phyloP scores from a whole-genome alignment of 805 yeast species.

The Hermanozyma aechmeae region DNA sequence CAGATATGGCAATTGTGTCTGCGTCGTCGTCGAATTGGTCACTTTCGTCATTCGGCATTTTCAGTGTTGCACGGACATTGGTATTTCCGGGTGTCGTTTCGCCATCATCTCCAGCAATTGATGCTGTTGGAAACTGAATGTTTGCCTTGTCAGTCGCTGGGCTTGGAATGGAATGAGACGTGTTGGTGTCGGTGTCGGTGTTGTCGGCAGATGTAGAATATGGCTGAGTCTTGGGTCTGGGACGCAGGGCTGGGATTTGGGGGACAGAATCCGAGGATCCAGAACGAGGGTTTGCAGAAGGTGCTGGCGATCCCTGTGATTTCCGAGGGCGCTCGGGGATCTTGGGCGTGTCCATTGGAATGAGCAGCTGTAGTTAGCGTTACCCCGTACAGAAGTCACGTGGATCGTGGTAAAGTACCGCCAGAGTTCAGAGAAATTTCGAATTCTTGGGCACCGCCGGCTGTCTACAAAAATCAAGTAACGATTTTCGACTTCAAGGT shows the following conservation, averaged over 20 bases:
- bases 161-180: background rate
- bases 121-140: background rate
- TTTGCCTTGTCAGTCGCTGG: background rate
- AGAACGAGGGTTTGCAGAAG: background rate
- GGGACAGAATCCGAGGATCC: background rate
- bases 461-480: too few relatives aligned
- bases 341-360: too few relatives aligned
- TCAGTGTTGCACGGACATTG: too few relatives aligned
- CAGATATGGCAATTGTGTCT: too few relatives aligned
- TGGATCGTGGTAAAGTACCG: too few relatives aligned
- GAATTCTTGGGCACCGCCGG: too few relatives aligned
- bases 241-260: background rate
- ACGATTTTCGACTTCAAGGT: too few relatives aligned
- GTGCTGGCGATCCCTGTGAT: background rate
- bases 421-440: too few relatives aligned
- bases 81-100: conserved; percentile 25
- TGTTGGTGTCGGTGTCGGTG: background rate
- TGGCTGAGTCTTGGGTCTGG: background rate
- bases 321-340: background rate
- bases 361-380: too few relatives aligned
- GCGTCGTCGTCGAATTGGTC: too few relatives aligned
- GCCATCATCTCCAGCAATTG: conserved; percentile 20
- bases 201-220: background rate
- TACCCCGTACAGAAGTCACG: too few relatives aligned
- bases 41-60: too few relatives aligned